Base-by-base conservation (phyloP, 305 asterid species). In the Fraxinus dipetala region DNA sequence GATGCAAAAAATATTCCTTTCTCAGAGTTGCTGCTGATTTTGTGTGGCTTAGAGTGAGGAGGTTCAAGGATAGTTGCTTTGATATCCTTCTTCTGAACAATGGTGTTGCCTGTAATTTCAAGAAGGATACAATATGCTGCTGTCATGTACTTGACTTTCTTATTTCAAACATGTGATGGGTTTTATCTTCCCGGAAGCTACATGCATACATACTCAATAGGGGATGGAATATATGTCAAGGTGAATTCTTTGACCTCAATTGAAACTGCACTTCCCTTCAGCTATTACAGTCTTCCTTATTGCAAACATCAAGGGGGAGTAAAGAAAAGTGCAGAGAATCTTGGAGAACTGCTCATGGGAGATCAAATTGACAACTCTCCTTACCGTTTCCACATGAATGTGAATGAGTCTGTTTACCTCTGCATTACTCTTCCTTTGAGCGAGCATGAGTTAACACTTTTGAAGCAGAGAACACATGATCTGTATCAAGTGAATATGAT, bases 401-500 rank as follows among this genome's bases (percentile, higher is more conserved):
- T 80, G 20, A 91, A 89, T 0, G 94, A 91, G 79, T 82, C 91
- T 32, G 79, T 90, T 59, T 88, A 79, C 89, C 89, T 91, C n/a
- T 91, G 94, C 88, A 88, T 89, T 35, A 87, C 87, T 73, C 89
- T 89, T 32, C 86, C 90, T 3, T 83, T 90, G 84, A 88, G 74
- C 35, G 88, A 83, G 78, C 67, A 78, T n/a, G 92, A 91, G 79
- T 90, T 88, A 2, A 91, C 88, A 83, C 91, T 89, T 73, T 80
- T 88, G 73, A 90, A 90, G 78, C 88, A 87, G 83, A 87, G 91
- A 81, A 89, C 91, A 4, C 83, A 87, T 22, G 92, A 91, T 83
- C 80, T 91, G 87, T 91, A 90, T 82, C 93, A 87, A 85, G 94
- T 88, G 78, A 91, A 91, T 87, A 90, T 91, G 90, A 89, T 88